These are phyloP conservation scores for Salix koriyanagi DNA, from an alignment of 345 rosid species.

Conservation along the genomic window DNA sequence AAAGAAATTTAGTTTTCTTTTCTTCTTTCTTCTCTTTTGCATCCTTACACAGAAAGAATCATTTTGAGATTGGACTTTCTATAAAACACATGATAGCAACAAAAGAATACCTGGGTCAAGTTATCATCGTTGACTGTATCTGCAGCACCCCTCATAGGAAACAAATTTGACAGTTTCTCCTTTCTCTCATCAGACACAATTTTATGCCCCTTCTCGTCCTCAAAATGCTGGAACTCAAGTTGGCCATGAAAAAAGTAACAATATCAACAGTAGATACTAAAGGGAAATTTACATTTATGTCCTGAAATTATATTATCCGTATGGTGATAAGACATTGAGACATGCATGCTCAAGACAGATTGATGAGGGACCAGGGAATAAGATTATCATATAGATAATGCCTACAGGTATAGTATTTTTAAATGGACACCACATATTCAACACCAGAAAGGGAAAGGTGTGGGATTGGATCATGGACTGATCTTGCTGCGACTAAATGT, in stretches of 20 bases:
- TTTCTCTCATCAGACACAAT: conserved; percentile 14
- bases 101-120: conserved; percentile 55
- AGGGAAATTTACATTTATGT: conserved; percentile 4
- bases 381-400: neutral
- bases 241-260: conserved; percentile 7
- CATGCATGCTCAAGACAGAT: neutral
- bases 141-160: conserved; percentile 21
- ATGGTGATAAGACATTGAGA: conserved; percentile 6
- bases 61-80: neutral
- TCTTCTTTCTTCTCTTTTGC: neutral
- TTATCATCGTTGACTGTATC: conserved; percentile 42
- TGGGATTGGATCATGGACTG: neutral
- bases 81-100: conserved; percentile 6
- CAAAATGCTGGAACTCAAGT: conserved; percentile 17
- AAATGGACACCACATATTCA: neutral
- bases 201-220: conserved; percentile 15
- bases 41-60: neutral
- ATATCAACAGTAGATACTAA: conserved; percentile 8
- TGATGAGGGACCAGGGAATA: neutral
- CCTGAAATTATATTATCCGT: conserved; percentile 26
- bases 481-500: neutral
- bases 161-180: conserved; percentile 18
- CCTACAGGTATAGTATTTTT: neutral
- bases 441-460: neutral
- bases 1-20: neutral